phyloP scores from a whole-genome alignment of 495 filamentous ascomycete genomes.

The Xylaria longipes region DNA sequence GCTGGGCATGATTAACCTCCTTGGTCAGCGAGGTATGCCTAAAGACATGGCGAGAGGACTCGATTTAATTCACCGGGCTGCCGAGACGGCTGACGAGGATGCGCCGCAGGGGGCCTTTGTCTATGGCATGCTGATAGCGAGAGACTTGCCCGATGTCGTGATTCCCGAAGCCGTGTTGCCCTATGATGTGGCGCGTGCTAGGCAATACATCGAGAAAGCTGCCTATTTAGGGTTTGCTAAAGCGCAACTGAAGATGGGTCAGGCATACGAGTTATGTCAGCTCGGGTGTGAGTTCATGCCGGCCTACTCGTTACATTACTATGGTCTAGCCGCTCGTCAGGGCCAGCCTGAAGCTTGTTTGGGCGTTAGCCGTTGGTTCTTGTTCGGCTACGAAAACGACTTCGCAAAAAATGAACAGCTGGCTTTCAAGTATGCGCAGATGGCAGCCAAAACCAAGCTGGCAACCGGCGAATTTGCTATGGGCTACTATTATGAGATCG shows the following conservation, averaged over 20 bases:
- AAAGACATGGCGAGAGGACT: slow-evolving; percentile 82
- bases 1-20: slow-evolving; percentile 94
- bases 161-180: slow-evolving; percentile 75
- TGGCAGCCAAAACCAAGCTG: slow-evolving; percentile 79
- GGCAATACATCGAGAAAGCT: slow-evolving; percentile 92
- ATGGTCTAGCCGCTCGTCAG: slow-evolving; percentile 89
- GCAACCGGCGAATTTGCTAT: slow-evolving; percentile 95
- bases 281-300: slow-evolving; percentile 96
- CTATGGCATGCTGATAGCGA: slow-evolving; percentile 91
- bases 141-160: slow-evolving; percentile 85
- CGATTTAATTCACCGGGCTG: slow-evolving; percentile 79
- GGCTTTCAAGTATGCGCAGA: slow-evolving; percentile 87
- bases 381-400: slow-evolving; percentile 88
- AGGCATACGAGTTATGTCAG: slow-evolving; percentile 92
- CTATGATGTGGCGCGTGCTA: slow-evolving; percentile 74
- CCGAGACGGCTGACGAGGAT: slow-evolving; percentile 92
- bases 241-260: slow-evolving; percentile 96
- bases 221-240: slow-evolving; percentile 97
- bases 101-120: slow-evolving; percentile 97
- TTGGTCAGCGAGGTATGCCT: slow-evolving; percentile 88
- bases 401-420: slow-evolving; percentile 96
- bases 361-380: slow-evolving; percentile 98
- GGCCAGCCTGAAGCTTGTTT: slow-evolving; percentile 89
- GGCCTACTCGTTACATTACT: slow-evolving; percentile 90
- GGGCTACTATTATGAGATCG: slow-evolving; percentile 97